Evolutionary conservation across 345 rosid genomes (phyloP), one percentile per base, ranked within the genome.

Genomic region (Lepidium africanum): DNA sequence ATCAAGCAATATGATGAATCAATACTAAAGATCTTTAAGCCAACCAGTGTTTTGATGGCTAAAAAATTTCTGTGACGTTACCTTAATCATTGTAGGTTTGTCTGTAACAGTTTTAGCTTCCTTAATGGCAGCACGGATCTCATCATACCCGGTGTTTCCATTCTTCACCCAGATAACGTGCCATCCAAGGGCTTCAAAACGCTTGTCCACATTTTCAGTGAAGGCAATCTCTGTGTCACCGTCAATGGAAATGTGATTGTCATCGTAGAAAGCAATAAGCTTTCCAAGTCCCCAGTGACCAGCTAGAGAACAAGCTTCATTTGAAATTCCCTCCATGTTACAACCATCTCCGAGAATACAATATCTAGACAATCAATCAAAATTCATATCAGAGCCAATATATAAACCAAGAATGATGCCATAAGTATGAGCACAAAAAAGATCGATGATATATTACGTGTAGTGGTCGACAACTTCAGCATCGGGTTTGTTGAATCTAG

Each of bases 121-220:
- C 87, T 89, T 86, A 50, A 95, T 89, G 71, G 99, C 99, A 77
- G 97, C 96, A 58, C 99, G 93, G 58, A 95, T 91, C n/a, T 91
- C 97, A 71, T 91, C 97, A 69, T 91, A 95, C 46, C 99, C 97
- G 53, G 83, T 91, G 87, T 95, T 91, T 67, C 99, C 99, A 69
- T 91, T 91, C 90, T 95, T 91, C 78, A 95, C 99, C 99, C 96
- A 89, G 71, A 95, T 91, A 45, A 95, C 98, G 66, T 95, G 98
- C 99, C 99, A 95, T 32, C 99, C 99, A 63, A 91, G 99, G 47
- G 82, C 97, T 85, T 95, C 99, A 14, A 89, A 95, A 65, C 99
- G 96, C 55, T 54, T 59, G 38, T 81, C 96, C 12, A 89, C 99
- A 21, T 45, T 73, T 88, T 95, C 99, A 1, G 99, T 95, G 69